Evolutionary conservation across 768 basidiomycete species (phyloP).

Genomic region (Sporobolomyces phaffii): DNA sequence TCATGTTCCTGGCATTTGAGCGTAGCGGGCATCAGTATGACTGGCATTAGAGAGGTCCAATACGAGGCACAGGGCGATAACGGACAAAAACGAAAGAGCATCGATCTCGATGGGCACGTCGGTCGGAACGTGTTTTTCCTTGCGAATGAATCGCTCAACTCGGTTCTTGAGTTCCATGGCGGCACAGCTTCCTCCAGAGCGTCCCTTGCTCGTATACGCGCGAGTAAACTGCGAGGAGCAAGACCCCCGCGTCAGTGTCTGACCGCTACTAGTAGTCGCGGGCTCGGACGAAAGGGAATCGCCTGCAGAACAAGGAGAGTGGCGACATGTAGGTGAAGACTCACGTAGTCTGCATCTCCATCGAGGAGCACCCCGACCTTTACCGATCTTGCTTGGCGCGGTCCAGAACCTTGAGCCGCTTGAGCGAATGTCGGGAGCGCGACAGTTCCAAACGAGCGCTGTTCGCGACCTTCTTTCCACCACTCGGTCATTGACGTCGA

Average conservation of each 20-base stretch:
- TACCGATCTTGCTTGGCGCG: no score
- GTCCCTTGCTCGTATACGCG: constrained; percentile 4
- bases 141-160: background rate
- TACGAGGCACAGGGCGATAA: background rate
- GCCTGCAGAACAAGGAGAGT: no score
- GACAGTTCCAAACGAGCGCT: no score
- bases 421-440: no score
- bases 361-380: background rate
- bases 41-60: no score
- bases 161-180: constrained; percentile 1
- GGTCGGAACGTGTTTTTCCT: background rate
- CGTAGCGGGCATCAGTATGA: background rate
- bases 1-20: background rate
- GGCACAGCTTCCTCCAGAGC: background rate
- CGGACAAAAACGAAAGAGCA: background rate
- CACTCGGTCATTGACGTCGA: no score
- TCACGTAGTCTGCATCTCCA: constrained; percentile 6
- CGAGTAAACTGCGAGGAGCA: background rate
- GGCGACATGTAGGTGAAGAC: background rate
- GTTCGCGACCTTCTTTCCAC: no score
- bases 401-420: no score
- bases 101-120: background rate
- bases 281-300: no score
- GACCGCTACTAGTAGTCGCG: no score
- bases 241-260: no score